Evolutionary conservation across 1,284 basidiomycete species (phyloP), one percentile per base, ranked within the genome.

Genomic region (Afroboletus lepidellus): DNA sequence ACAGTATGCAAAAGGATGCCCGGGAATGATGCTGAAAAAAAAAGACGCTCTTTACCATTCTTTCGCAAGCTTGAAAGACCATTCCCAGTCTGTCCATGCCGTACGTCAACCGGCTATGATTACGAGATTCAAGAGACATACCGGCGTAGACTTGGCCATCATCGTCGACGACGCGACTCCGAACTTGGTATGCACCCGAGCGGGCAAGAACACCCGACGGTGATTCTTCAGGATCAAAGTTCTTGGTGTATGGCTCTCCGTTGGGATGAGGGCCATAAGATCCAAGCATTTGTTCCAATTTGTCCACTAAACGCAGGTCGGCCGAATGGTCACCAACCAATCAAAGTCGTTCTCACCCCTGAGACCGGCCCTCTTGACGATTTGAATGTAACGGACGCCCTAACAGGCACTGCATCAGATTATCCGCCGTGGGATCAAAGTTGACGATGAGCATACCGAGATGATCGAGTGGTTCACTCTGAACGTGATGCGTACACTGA

Each of bases 251-350:
- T 8, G 84, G 63, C 42, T 81, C 74, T 25, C 78, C 82, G 3
- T 78, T 69, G 15, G 85, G 77, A 53, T 77, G 71, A 24, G 87
- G 85, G 7, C 89, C 86, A 69, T 91, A 95, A 3, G 90, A 93
- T 25, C 92, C 93, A 32, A 94, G 80, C 93, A 95, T 95, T 64
- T 90, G 82, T 62, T 94, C 92, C 64, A 92, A 69, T 70, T 89
- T 93, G 69, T 93, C 92, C 60, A 94, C 92, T 92, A 49, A 41
- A 45, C 24, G 32, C 42, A 44, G 43, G 50, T 55, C 61, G 57
- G 37, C 29, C 12, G 41, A 51, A 37, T 23, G 12, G 38, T 38
- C 45, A 48, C 42, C 25, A 15, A 46, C 33, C 8, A 34, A 39
- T 25, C 51, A 34, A 13, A 15, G n/a, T 15, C 34, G 18, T 51